Percentiles rank a stretch among this genome's conserved stretches.
phyloP scores from a whole-genome alignment of 2,329 filamentous ascomycete genomes.

The Ilyonectria robusta region DNA sequence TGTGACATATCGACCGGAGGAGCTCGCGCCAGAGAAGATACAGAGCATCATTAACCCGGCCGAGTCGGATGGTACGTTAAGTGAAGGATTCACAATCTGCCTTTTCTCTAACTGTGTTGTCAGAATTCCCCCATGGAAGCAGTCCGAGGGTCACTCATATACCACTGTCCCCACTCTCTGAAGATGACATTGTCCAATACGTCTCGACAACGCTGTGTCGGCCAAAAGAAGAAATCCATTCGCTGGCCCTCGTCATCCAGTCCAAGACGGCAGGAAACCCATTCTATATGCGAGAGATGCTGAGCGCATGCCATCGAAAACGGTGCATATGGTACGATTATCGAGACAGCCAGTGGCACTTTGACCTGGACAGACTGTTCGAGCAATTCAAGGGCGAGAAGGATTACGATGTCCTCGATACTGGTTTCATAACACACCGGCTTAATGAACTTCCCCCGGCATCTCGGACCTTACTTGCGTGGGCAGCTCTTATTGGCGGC shows the following conservation, averaged over 20 bases:
- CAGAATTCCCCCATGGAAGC: conserved; percentile 61
- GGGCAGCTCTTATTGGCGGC: conserved; percentile 87
- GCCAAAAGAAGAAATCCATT: conserved; percentile 78
- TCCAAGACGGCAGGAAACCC: conserved; percentile 91
- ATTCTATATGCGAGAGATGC: conserved; percentile 92
- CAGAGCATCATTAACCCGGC: conserved; percentile 68
- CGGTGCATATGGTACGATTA: conserved; percentile 94
- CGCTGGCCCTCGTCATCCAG: conserved; percentile 87
- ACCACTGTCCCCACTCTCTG: conserved; percentile 78
- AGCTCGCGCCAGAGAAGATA: conserved; percentile 70
- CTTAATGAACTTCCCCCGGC: conserved; percentile 81
- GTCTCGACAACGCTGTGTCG: conserved; percentile 86
- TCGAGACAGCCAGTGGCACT: conserved; percentile 85
- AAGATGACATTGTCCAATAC: conserved; percentile 86
- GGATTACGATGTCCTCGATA: conserved; percentile 85
- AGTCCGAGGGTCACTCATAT: conserved; percentile 77
- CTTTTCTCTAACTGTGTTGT: conserved; percentile 37
- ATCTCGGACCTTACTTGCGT: conserved; percentile 85
- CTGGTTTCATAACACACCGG: conserved; percentile 84
- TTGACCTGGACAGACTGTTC: conserved; percentile 88
- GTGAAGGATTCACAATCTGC: background rate
- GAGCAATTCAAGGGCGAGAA: conserved; percentile 85
- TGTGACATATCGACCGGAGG: conserved; percentile 80
- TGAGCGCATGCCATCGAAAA: conserved; percentile 88
- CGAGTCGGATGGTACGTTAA: conserved; percentile 65